Conservation (phyloP, 2,329 filamentous ascomycete species). For the Hymenoscyphus occultus region DNA sequence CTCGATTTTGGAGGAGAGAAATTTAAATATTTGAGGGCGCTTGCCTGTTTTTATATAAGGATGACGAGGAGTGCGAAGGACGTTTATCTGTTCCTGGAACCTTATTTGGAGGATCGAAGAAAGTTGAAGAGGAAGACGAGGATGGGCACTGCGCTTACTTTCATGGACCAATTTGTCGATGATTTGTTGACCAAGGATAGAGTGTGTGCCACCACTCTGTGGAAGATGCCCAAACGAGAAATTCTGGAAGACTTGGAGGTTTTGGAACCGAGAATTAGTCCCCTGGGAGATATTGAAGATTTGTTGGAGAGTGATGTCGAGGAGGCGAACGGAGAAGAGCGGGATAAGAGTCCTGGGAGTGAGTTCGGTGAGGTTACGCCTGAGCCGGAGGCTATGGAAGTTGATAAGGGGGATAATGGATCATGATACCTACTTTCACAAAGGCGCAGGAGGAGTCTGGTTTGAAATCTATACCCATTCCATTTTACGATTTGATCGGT, state of each 20-base stretch:
- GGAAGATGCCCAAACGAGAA: constrained; percentile 82
- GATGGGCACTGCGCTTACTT: constrained; percentile 71
- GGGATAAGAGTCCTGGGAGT: constrained; percentile 37
- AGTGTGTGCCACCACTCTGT: constrained; percentile 86
- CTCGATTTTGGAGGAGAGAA: constrained; percentile 70
- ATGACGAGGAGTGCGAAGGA: constrained; percentile 80
- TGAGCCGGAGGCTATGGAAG: constrained; percentile 21
- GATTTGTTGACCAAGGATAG: constrained; percentile 85
- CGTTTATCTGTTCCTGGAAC: constrained; percentile 78
- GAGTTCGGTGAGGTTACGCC: constrained; percentile 39
- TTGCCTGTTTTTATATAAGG: constrained; percentile 91
- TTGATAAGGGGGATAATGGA: constrained; percentile 10
- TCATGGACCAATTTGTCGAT: constrained; percentile 90
- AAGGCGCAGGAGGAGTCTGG: too few species aligned
- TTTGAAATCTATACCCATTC: too few species aligned
- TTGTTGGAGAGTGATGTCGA: constrained; percentile 51
- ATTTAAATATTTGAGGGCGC: constrained; percentile 83
- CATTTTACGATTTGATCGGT: too few species aligned
- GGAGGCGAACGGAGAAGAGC: constrained; percentile 31
- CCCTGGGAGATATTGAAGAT: constrained; percentile 75
- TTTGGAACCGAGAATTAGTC: constrained; percentile 80
- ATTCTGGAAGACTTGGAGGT: constrained; percentile 85
- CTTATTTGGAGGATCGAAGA: constrained; percentile 74
- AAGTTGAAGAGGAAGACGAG: constrained; percentile 78
- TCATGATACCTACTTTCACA: too few species aligned